These are phyloP conservation scores for Suillus paluster DNA, from an alignment of 768 basidiomycete genomes.

Conservation along the genomic window DNA sequence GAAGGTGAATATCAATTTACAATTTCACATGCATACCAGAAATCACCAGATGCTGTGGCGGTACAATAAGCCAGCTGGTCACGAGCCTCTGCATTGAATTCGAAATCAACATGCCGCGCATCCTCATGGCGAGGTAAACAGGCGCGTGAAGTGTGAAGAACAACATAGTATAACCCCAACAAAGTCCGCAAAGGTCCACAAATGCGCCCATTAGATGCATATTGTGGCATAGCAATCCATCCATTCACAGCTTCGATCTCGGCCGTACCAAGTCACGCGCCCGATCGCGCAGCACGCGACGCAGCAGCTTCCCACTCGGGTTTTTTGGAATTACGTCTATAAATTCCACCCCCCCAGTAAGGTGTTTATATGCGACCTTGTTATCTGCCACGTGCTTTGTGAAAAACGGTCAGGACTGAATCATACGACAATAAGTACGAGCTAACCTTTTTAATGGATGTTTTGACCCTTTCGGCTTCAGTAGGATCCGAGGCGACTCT, in stretches of 20 bases:
- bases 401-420: constrained; percentile 5
- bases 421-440: not conserved
- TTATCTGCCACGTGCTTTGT: constrained; percentile 56
- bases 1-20: no score
- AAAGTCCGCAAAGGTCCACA: no score
- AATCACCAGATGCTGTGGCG: no score
- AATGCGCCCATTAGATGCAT: no score
- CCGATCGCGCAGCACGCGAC: constrained; percentile 56
- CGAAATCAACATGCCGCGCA: no score
- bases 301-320: constrained; percentile 62
- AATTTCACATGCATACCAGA: no score
- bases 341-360: constrained; percentile 64
- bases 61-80: no score
- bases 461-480: constrained; percentile 42
- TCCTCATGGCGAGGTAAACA: no score
- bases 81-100: no score
- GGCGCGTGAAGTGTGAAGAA: not conserved
- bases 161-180: no score
- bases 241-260: constrained; percentile 8
- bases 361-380: constrained; percentile 61
- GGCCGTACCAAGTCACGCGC: constrained; percentile 35
- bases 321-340: constrained; percentile 61
- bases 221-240: not conserved
- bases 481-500: constrained; percentile 35
- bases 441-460: constrained; percentile 51